phyloP scores from a whole-genome alignment of 225 moss, liverwort and hornwort species.

The Physcomitrium patens region DNA sequence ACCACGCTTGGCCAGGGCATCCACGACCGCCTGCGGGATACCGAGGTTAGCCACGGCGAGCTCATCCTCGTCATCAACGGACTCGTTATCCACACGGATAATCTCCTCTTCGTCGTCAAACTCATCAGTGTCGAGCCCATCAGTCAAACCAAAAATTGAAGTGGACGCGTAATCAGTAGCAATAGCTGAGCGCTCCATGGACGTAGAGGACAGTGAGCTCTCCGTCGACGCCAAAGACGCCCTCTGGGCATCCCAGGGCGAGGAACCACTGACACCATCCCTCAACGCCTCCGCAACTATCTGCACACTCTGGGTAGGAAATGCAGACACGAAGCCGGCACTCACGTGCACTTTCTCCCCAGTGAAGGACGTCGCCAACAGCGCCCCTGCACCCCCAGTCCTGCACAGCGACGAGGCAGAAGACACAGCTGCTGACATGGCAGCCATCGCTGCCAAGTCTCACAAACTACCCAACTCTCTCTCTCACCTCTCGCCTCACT shows the following conservation, averaged over 20 bases:
- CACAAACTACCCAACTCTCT: background rate
- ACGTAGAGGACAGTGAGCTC: slow-evolving; percentile 21
- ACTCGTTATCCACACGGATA: slow-evolving; percentile 54
- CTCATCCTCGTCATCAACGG: slow-evolving; percentile 68
- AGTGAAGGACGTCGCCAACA: slow-evolving; percentile 21
- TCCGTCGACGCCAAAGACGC: slow-evolving; percentile 12
- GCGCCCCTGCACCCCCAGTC: slow-evolving; percentile 1
- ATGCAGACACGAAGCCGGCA: slow-evolving; percentile 9
- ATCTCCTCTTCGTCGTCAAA: slow-evolving; percentile 46
- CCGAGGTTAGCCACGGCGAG: slow-evolving; percentile 76
- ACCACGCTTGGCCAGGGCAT: slow-evolving; percentile 62
- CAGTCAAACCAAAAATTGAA: slow-evolving; percentile 50
- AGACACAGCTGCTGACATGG: slow-evolving; percentile 21
- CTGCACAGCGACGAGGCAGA: slow-evolving; percentile 15
- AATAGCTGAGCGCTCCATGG: slow-evolving; percentile 30
- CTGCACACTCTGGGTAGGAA: slow-evolving; percentile 24
- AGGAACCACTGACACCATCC: slow-evolving; percentile 8
- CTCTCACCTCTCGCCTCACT: background rate
- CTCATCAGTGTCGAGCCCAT: slow-evolving; percentile 35
- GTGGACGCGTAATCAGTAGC: slow-evolving; percentile 39
- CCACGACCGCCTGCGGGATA: slow-evolving; percentile 64
- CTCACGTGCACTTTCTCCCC: slow-evolving; percentile 45
- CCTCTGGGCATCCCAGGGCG: slow-evolving; percentile 37
- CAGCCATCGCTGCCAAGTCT: slow-evolving; percentile 32
- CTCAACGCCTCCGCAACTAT: slow-evolving; percentile 30